Conservation (phyloP, 805 yeast species). For the Kazachstania psychrophila region DNA sequence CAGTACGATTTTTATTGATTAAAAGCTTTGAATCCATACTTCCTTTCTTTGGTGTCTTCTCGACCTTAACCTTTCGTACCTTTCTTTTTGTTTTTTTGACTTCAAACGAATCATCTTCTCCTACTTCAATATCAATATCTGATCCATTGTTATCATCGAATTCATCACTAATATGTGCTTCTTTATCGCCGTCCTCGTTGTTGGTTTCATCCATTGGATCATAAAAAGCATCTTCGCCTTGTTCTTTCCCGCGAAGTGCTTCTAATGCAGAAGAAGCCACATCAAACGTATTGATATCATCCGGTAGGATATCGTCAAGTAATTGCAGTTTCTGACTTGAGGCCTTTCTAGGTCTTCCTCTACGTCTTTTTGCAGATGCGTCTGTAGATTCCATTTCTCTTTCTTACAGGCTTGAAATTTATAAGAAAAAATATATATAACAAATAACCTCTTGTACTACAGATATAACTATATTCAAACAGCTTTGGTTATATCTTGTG, state of each 20-base stretch:
- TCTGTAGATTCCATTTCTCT: background rate
- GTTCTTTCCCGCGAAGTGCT: background rate
- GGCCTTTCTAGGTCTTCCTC: constrained; percentile 16
- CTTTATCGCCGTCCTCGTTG: constrained; percentile 4
- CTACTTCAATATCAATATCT: constrained; percentile 15
- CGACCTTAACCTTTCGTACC: background rate
- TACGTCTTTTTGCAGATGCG: constrained; percentile 2
- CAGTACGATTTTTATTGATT: constrained; percentile 8
- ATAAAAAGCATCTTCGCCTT: constrained; percentile 5
- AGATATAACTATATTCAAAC: too few relatives aligned
- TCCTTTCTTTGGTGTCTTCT: background rate
- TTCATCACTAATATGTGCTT: constrained; percentile 1
- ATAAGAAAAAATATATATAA: too few relatives aligned
- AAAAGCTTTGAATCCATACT: background rate
- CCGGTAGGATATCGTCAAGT: background rate
- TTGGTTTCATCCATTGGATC: background rate
- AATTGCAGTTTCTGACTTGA: background rate
- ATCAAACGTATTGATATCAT: background rate
- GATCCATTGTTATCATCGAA: constrained; percentile 9
- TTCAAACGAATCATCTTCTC: constrained; percentile 8
- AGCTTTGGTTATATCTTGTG: too few relatives aligned
- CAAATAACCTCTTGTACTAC: too few relatives aligned
- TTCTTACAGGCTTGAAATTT: too few relatives aligned
- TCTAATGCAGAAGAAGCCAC: constrained; percentile 4
- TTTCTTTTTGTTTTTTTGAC: constrained; percentile 4